phyloP scores from a whole-genome alignment of 2,329 filamentous ascomycete genomes.

The Scortechinia acanthostroma region DNA sequence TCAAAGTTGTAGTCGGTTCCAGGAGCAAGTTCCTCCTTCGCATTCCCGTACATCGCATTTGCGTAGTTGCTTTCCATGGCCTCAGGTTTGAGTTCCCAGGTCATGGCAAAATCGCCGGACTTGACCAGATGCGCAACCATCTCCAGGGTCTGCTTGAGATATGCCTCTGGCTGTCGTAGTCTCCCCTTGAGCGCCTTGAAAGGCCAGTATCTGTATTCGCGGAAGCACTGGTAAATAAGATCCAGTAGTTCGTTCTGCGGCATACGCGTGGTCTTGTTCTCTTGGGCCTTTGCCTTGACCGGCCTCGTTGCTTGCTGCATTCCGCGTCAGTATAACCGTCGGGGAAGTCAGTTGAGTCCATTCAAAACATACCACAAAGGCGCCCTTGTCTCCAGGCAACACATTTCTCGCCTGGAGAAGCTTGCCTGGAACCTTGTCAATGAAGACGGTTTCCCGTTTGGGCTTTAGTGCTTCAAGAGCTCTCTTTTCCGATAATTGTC shows the following conservation, averaged over 20 bases:
- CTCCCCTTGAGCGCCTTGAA: conserved; percentile 50
- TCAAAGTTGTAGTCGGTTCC: not conserved
- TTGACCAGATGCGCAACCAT: conserved; percentile 51
- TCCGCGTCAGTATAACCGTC: no score
- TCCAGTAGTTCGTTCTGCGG: conserved; percentile 55
- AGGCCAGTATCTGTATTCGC: conserved; percentile 57
- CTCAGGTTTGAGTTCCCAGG: conserved; percentile 50
- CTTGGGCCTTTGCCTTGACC: conserved; percentile 29
- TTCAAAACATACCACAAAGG: conserved; percentile 9
- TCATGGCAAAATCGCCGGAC: conserved; percentile 48
- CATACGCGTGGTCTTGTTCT: conserved; percentile 62
- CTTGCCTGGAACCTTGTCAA: conserved; percentile 15
- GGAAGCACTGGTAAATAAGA: conserved; percentile 51
- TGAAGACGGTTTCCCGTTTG: conserved; percentile 16
- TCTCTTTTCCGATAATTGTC: conserved; percentile 21
- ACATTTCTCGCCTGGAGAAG: conserved; percentile 19
- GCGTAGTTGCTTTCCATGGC: conserved; percentile 30
- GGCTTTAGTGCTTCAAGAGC: conserved; percentile 24
- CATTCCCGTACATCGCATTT: not conserved
- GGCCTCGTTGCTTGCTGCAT: conserved; percentile 17
- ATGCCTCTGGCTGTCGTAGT: conserved; percentile 56
- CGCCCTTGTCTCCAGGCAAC: conserved; percentile 16
- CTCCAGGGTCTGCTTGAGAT: conserved; percentile 54
- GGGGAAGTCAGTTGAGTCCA: not conserved
- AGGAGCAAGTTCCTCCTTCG: not conserved